Base-by-base conservation (phyloP, 106 monocot genomes). In the Apostasia ramifera region DNA sequence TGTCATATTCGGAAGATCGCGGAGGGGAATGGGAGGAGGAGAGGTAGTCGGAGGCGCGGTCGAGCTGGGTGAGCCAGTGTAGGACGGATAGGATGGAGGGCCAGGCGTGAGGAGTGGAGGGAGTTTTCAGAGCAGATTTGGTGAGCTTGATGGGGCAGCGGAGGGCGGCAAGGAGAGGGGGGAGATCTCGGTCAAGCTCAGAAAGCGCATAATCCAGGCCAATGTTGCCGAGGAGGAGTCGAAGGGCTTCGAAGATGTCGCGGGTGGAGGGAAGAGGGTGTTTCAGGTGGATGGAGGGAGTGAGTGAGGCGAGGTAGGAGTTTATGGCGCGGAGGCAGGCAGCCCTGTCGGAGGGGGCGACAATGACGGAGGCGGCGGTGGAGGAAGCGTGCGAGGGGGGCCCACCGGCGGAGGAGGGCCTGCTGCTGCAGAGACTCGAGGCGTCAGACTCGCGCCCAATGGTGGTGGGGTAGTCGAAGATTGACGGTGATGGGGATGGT, bases 71-170 rank as follows among this genome's bases (percentile, higher is more conserved):
- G 72, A 95, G 86, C 86, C 87, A 95, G 77, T 86, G 69, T 15
- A 95, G 72, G 42, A 78, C 86, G 48, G 84, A 60, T 42, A 88
- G 76, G 68, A 95, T 65, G 5, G 78, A 69, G 1, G 95, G 95
- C 92, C 91, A 95, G 0, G 86, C 66, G 76, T 92, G 95, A 38
- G 95, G 95, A 9, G 92, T 86, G 9, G 86, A 84, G 4, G 91
- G 95, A 64, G 91, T 79, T 8, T 78, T 81, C 45, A 95, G 84
- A 3, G 84, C 88, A 38, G 95, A 95, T 40, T 76, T 79, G 73
- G 47, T 85, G 70, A 91, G 71, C 72, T 88, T 91, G 55, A 81
- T 1, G 48, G 95, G 95, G 79, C 86, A 95, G 9, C 61, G 41
- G 2, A 95, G 73, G 4, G n/a, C 0, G 40, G 45, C 65, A 26